phyloP scores from a whole-genome alignment of 345 rosid species.

The Syzygium oleosum region DNA sequence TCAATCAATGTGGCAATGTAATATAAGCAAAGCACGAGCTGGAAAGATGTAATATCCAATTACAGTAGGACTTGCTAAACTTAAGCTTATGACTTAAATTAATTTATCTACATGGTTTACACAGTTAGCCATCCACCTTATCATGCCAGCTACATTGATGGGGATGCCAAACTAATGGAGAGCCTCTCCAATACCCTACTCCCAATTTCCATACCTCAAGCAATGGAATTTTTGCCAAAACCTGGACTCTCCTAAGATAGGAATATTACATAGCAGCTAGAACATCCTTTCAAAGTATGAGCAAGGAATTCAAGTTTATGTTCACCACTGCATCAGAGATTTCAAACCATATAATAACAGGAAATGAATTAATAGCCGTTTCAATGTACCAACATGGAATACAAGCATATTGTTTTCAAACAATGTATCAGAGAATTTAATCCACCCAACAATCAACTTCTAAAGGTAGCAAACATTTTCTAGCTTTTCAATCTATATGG shows the following conservation, averaged over 20 bases:
- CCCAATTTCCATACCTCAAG: background rate
- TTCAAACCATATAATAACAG: background rate
- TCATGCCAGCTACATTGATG: background rate
- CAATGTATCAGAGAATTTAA: background rate
- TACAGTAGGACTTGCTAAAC: background rate
- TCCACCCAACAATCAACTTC: background rate
- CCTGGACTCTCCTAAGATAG: background rate
- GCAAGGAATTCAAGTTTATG: background rate
- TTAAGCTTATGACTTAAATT: background rate
- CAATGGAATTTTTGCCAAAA: background rate
- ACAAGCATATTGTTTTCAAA: background rate
- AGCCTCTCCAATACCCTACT: background rate
- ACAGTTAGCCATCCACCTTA: background rate
- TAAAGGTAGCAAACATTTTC: background rate
- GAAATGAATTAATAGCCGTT: background rate
- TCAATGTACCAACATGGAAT: background rate
- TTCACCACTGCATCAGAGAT: background rate
- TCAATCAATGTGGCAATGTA: background rate
- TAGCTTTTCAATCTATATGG: background rate
- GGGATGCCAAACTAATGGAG: background rate
- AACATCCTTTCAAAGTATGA: background rate
- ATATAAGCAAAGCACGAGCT: background rate
- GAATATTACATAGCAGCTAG: background rate
- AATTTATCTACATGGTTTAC: background rate
- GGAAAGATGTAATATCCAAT: background rate